Percentiles rank a stretch among this genome's conserved stretches.
These are phyloP conservation scores for Otatea glauca DNA, from an alignment of 176 grass and related monocot genomes.

Conservation along the genomic window DNA sequence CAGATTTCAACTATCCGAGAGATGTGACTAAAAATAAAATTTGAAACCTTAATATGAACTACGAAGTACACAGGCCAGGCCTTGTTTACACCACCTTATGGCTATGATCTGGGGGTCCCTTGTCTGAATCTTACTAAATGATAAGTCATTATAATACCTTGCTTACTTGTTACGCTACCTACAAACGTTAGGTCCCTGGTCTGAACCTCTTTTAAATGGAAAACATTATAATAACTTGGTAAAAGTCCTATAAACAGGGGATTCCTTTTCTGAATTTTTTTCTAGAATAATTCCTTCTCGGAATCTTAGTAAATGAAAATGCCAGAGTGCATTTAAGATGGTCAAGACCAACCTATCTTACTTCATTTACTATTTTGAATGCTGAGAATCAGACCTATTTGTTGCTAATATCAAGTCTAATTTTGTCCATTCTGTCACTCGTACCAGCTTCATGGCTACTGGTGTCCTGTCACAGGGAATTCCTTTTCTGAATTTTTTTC, in stretches of 20 bases:
- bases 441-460: not conserved
- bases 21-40: too few species aligned
- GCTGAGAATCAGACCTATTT: not conserved
- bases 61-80: not conserved
- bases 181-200: not conserved
- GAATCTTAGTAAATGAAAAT: not conserved
- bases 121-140: conserved; percentile 31
- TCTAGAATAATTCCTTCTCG: not conserved
- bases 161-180: not conserved
- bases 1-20: too few species aligned
- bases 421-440: conserved; percentile 6
- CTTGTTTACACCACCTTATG: conserved; percentile 18
- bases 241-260: not conserved
- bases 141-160: conserved; percentile 6
- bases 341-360: not conserved
- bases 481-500: not conserved
- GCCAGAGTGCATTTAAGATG: not conserved
- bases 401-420: not conserved
- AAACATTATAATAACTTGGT: not conserved
- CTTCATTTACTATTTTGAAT: conserved; percentile 38
- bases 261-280: not conserved
- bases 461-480: too few species aligned
- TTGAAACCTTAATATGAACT: too few species aligned
- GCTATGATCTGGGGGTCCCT: conserved; percentile 36
- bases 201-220: not conserved